Evolutionary conservation across 2,329 filamentous ascomycete genomes (phyloP).

Genomic region (Periglandula ipomoeae): DNA sequence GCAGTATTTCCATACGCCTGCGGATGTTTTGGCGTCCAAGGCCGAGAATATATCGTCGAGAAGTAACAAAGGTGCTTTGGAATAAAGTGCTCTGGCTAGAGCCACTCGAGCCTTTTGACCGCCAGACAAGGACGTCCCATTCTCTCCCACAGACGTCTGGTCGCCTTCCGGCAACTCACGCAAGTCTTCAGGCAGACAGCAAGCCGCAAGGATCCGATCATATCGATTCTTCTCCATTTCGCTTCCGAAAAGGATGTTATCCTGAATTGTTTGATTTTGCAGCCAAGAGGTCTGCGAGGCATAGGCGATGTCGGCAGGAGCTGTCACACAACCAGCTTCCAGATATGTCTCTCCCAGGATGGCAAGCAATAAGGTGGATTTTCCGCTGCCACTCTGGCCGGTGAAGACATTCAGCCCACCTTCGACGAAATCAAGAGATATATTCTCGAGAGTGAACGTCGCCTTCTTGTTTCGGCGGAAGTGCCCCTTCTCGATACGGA

Average conservation of each 20-base stretch:
- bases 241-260: conserved; percentile 47
- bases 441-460: conserved; percentile 36
- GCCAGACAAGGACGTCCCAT: conserved; percentile 45
- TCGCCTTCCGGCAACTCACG: conserved; percentile 41
- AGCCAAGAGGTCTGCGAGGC: conserved; percentile 50
- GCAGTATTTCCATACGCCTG: conserved; percentile 45
- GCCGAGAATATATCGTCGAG: conserved; percentile 53
- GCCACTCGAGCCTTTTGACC: conserved; percentile 49
- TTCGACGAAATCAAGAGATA: conserved; percentile 42
- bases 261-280: conserved; percentile 45
- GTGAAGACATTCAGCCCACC: conserved; percentile 45
- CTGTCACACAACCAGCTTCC: conserved; percentile 36
- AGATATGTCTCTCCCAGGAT: conserved; percentile 47
- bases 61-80: conserved; percentile 42
- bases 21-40: conserved; percentile 48
- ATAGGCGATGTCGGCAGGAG: conserved; percentile 44
- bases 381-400: conserved; percentile 47
- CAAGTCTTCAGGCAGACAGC: conserved; percentile 42
- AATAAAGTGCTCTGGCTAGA: conserved; percentile 48
- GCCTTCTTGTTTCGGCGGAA: conserved; percentile 43
- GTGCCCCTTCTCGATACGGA: conserved; percentile 35
- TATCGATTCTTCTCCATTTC: conserved; percentile 44
- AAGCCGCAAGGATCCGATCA: conserved; percentile 44
- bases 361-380: conserved; percentile 44
- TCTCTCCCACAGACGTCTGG: conserved; percentile 43